A percentile compares a stretch with the other conserved stretches of the same genome.
These are phyloP conservation scores for Lumnitzera littorea DNA, from an alignment of 345 rosid genomes.

Conservation along the genomic window DNA sequence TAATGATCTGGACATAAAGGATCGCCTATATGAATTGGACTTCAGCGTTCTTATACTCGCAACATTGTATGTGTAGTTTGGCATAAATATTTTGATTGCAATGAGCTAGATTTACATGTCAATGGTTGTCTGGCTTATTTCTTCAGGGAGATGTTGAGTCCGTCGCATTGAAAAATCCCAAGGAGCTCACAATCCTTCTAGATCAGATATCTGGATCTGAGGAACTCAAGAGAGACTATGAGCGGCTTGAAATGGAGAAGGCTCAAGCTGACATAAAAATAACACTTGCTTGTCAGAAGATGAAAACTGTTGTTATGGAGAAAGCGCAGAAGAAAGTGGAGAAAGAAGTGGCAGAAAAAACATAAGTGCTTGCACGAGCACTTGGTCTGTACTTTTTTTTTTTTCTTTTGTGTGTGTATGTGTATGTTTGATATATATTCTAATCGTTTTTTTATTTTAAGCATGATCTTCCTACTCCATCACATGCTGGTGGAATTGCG, in stretches of 20 bases:
- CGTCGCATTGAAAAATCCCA: conserved; percentile 91
- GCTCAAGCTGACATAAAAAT: conserved; percentile 80
- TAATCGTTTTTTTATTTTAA: too few species aligned
- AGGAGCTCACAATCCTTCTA: conserved; percentile 79
- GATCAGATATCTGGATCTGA: conserved; percentile 97
- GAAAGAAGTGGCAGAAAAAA: conserved; percentile 95
- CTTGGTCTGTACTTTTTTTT: conserved; percentile 43
- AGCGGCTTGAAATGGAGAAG: conserved; percentile 66
- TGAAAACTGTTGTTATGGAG: conserved; percentile 68
- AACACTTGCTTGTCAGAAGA: conserved; percentile 71
- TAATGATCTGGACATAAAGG: too few species aligned
- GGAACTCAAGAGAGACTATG: conserved; percentile 86
- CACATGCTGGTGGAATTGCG: too few species aligned
- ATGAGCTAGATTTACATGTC: background rate
- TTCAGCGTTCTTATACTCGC: background rate
- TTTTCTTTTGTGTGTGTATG: background rate
- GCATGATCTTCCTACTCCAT: too few species aligned
- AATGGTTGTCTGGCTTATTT: background rate
- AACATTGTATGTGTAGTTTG: background rate
- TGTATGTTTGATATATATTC: too few species aligned
- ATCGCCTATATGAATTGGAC: background rate
- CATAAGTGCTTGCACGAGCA: conserved; percentile 76
- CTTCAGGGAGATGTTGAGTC: conserved; percentile 97
- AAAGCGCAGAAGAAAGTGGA: conserved; percentile 96
- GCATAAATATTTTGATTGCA: background rate